phyloP scores from a whole-genome alignment of 495 filamentous ascomycete genomes.

The Xanthoparmelia taractica region DNA sequence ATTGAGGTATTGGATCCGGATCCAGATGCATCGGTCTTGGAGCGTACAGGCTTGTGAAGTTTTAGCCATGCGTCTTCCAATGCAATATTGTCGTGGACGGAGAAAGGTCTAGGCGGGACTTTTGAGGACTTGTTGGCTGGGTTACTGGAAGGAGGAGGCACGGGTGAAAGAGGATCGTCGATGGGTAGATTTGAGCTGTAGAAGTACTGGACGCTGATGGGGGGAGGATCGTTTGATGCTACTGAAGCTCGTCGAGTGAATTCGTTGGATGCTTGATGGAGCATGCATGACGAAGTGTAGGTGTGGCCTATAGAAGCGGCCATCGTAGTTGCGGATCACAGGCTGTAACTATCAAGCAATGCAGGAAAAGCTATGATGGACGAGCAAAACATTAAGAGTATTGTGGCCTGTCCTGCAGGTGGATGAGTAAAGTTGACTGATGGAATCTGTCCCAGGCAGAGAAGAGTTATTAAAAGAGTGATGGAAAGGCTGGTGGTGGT shows the following conservation, averaged over 20 bases:
- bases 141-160: constrained; percentile 50
- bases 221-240: constrained; percentile 35
- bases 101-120: constrained; percentile 66
- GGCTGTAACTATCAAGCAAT: background rate
- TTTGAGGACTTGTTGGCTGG: constrained; percentile 42
- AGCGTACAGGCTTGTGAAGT: constrained; percentile 34
- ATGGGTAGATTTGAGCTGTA: constrained; percentile 69
- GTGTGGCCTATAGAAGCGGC: constrained; percentile 38
- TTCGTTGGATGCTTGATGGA: constrained; percentile 36
- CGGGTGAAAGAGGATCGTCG: constrained; percentile 70
- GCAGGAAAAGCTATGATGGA: background rate
- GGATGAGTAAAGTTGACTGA: background rate
- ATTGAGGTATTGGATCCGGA: constrained; percentile 2
- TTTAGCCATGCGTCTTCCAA: constrained; percentile 66
- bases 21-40: background rate
- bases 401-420: constrained; percentile 16
- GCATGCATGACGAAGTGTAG: constrained; percentile 46
- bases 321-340: background rate
- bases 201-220: constrained; percentile 65
- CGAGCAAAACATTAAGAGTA: constrained; percentile 1
- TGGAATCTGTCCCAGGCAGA: background rate
- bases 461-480: background rate
- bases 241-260: constrained; percentile 29
- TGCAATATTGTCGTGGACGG: constrained; percentile 61
- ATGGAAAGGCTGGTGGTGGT: background rate